Conservation (phyloP, 306 rosid genomes). For the Cucurbita maxima region DNA sequence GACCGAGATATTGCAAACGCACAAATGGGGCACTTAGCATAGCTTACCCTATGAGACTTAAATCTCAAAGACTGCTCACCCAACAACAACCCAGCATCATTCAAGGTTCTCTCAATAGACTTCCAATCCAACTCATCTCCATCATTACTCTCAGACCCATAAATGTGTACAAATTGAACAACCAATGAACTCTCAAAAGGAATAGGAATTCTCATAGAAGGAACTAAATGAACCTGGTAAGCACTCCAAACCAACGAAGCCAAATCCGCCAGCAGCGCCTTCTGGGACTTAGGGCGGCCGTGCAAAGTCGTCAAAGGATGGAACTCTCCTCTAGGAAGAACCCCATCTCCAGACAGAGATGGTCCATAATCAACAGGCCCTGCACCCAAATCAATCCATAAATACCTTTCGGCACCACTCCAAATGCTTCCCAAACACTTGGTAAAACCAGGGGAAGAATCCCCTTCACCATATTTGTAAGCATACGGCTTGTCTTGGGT, state of each 20-base stretch:
- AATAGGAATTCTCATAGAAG: constrained; percentile 68
- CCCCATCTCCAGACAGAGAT: constrained; percentile 71
- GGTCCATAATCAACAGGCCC: constrained; percentile 93
- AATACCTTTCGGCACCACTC: constrained; percentile 49
- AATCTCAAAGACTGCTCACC: constrained; percentile 60
- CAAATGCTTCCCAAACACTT: constrained; percentile 65
- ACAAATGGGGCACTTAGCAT: constrained; percentile 44
- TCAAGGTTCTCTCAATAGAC: constrained; percentile 43
- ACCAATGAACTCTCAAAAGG: constrained; percentile 46
- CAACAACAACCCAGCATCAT: constrained; percentile 40
- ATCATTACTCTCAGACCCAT: constrained; percentile 29
- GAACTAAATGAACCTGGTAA: constrained; percentile 74
- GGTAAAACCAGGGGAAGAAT: constrained; percentile 57
- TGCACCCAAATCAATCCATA: constrained; percentile 86
- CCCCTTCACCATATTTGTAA: constrained; percentile 40
- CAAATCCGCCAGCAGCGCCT: constrained; percentile 55
- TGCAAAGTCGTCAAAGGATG: constrained; percentile 73
- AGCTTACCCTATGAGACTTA: constrained; percentile 28
- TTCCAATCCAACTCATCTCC: constrained; percentile 53
- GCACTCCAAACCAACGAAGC: constrained; percentile 70
- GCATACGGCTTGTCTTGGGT: constrained; percentile 59
- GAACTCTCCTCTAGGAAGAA: constrained; percentile 69
- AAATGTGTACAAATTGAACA: constrained; percentile 60
- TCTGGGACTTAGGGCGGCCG: constrained; percentile 51
- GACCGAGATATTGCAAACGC: constrained; percentile 63